Evolutionary conservation across 2,329 filamentous ascomycete species (phyloP).

Genomic region (Aspergillus clavatus): DNA sequence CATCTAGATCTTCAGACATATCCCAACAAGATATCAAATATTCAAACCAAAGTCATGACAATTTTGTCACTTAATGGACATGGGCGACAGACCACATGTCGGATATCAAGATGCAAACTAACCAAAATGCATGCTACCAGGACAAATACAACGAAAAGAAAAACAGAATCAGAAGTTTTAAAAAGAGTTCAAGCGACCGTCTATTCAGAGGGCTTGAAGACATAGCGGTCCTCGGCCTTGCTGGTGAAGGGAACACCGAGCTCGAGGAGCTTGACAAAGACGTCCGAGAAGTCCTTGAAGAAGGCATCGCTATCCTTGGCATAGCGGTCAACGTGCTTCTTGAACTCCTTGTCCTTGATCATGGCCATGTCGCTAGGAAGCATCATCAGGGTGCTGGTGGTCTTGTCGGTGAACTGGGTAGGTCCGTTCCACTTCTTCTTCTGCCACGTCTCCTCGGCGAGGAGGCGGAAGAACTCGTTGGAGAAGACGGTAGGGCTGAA

Average conservation of each 20-base stretch:
- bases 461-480: slow-evolving; percentile 89
- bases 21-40: not conserved
- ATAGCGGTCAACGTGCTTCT: slow-evolving; percentile 74
- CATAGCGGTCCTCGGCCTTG: slow-evolving; percentile 55
- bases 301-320: slow-evolving; percentile 86
- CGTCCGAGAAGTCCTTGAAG: slow-evolving; percentile 87
- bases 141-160: too few relatives aligned
- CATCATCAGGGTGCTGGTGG: slow-evolving; percentile 92
- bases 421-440: slow-evolving; percentile 90
- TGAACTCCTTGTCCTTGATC: slow-evolving; percentile 82
- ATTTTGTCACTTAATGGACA: not conserved
- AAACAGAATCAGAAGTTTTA: too few relatives aligned
- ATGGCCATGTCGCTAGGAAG: slow-evolving; percentile 86
- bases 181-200: slow-evolving; percentile 4
- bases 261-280: slow-evolving; percentile 80
- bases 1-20: not conserved
- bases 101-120: slow-evolving; percentile 21
- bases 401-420: slow-evolving; percentile 84
- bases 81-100: slow-evolving; percentile 5
- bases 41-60: not conserved
- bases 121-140: slow-evolving; percentile 4
- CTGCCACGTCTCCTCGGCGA: slow-evolving; percentile 88
- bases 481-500: slow-evolving; percentile 87
- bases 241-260: slow-evolving; percentile 83
- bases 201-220: slow-evolving; percentile 57